phyloP scores from a whole-genome alignment of 768 basidiomycete genomes.

The Mycena pura region DNA sequence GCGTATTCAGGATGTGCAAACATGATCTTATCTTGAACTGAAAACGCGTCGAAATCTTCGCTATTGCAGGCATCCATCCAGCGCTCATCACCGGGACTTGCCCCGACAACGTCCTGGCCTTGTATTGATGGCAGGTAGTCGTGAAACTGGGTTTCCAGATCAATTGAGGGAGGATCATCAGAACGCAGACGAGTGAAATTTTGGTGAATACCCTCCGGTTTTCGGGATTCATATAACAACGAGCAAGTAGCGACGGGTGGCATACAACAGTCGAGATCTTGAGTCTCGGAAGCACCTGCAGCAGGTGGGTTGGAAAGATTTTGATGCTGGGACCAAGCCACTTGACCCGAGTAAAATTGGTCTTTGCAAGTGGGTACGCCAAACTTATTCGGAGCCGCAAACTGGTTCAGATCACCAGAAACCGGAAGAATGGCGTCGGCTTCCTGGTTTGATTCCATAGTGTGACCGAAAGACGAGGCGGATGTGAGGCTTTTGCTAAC shows the following conservation, averaged over 20 bases:
- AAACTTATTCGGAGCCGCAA: background rate
- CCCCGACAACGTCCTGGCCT: background rate
- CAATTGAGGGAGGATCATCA: background rate
- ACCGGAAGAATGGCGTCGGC: background rate
- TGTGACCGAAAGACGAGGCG: background rate
- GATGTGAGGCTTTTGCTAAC: background rate
- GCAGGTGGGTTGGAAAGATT: background rate
- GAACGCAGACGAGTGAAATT: background rate
- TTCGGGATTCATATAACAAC: background rate
- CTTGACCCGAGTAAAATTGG: conserved; percentile 7
- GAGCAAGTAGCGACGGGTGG: too few relatives aligned
- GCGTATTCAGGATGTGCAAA: background rate
- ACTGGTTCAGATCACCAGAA: background rate
- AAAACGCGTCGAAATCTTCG: conserved; percentile 8
- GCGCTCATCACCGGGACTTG: background rate
- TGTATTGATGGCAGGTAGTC: background rate
- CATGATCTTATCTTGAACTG: background rate
- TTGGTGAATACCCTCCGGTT: background rate
- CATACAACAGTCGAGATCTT: background rate
- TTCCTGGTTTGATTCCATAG: background rate
- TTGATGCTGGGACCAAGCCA: background rate
- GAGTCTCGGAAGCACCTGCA: background rate
- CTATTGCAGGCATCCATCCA: conserved; percentile 6
- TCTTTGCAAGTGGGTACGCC: conserved; percentile 7
- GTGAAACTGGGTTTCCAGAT: background rate